A percentile compares a stretch with the other conserved stretches of the same genome.
Evolutionary conservation across 2,329 filamentous ascomycete genomes (phyloP).

Genomic region (Pseudocercospora pini-densiflorae): DNA sequence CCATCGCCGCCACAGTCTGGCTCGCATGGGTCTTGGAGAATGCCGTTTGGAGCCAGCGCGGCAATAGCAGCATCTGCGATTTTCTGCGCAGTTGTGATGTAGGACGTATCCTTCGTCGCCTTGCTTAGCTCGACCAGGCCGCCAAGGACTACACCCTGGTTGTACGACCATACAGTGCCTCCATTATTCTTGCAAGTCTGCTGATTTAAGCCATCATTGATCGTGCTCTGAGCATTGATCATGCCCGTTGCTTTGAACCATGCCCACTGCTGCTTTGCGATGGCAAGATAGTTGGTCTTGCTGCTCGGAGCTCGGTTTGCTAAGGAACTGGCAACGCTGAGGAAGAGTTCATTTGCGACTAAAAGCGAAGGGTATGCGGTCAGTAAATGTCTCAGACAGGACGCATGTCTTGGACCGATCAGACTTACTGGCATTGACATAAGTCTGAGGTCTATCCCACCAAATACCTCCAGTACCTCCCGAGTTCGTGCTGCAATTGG

Average conservation of each 20-base stretch:
- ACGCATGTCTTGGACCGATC: no score
- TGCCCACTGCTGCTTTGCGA: slow-evolving; percentile 54
- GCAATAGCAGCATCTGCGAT: slow-evolving; percentile 49
- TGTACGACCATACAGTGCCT: slow-evolving; percentile 52
- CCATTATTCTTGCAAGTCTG: slow-evolving; percentile 59
- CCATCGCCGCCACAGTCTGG: slow-evolving; percentile 49
- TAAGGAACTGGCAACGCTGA: slow-evolving; percentile 56
- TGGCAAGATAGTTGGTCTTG: slow-evolving; percentile 47
- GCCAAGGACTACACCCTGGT: slow-evolving; percentile 65
- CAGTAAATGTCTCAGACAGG: no score
- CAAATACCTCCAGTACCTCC: slow-evolving; percentile 46
- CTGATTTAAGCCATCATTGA: slow-evolving; percentile 59
- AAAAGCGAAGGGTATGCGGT: no score
- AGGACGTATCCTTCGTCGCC: slow-evolving; percentile 40
- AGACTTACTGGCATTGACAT: slow-evolving; percentile 60
- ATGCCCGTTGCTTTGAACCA: slow-evolving; percentile 59
- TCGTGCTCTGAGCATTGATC: slow-evolving; percentile 54
- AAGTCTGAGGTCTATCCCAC: slow-evolving; percentile 52
- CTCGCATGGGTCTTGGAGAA: slow-evolving; percentile 47
- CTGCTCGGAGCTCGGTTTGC: slow-evolving; percentile 54
- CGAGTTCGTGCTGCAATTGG: slow-evolving; percentile 40
- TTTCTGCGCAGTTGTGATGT: slow-evolving; percentile 41
- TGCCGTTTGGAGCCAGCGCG: slow-evolving; percentile 42
- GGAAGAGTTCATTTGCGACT: slow-evolving; percentile 45
- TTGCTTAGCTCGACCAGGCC: slow-evolving; percentile 59